Conservation (phyloP, 2,329 filamentous ascomycete genomes). For the Pyrenophora teres region DNA sequence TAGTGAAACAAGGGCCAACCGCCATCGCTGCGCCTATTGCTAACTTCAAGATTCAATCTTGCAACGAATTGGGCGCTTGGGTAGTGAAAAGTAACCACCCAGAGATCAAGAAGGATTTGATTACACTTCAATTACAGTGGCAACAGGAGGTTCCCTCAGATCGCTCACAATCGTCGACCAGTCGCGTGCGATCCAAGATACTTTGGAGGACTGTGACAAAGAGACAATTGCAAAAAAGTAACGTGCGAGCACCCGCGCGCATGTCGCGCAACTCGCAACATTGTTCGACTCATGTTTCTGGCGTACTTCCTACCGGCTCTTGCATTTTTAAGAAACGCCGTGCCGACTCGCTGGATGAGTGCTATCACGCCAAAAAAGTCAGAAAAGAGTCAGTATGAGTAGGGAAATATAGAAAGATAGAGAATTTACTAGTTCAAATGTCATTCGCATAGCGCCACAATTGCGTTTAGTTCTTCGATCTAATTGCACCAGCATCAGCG, state of each 20-base stretch:
- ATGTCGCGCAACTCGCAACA: neutral
- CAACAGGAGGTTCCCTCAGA: neutral
- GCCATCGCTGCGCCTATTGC: constrained; percentile 26
- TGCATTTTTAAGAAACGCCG: constrained; percentile 1
- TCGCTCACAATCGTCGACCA: neutral
- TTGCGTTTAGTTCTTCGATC: neutral
- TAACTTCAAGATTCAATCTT: constrained; percentile 32
- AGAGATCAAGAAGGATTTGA: constrained; percentile 20
- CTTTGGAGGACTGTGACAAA: constrained; percentile 12
- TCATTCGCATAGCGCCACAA: neutral
- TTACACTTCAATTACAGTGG: constrained; percentile 15
- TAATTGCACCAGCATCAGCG: too few relatives aligned
- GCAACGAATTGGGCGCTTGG: constrained; percentile 19
- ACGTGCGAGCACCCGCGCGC: constrained; percentile 20
- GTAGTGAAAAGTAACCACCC: constrained; percentile 21
- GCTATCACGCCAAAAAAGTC: neutral
- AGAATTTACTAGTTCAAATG: neutral
- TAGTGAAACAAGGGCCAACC: constrained; percentile 27
- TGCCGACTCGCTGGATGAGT: neutral
- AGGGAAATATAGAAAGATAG: neutral
- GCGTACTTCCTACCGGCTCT: neutral
- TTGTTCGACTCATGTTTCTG: neutral
- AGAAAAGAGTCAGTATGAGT: neutral
- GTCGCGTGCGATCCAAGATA: constrained; percentile 4
- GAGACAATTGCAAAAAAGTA: constrained; percentile 22